Percentiles rank a stretch among this genome's conserved stretches.
These are phyloP conservation scores for Euphrasia arctica DNA, from an alignment of 305 asterid species.

Conservation along the genomic window DNA sequence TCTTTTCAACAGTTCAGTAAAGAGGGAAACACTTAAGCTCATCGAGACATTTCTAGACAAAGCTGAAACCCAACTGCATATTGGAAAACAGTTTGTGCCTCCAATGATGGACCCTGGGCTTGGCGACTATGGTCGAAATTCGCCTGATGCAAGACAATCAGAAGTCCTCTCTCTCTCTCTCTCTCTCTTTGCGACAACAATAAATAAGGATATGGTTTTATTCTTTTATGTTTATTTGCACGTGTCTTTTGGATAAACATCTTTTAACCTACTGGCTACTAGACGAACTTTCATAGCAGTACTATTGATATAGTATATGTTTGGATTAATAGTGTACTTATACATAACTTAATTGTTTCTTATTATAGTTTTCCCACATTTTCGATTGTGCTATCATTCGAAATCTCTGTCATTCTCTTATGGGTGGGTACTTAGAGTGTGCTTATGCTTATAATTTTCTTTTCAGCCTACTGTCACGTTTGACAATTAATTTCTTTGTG, in stretches of 20 bases:
- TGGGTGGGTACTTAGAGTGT: slow-evolving; percentile 1
- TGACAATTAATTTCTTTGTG: slow-evolving; percentile 11
- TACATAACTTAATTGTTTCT: slow-evolving; percentile 11
- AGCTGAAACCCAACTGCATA: slow-evolving; percentile 79
- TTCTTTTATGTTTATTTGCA: slow-evolving; percentile 4
- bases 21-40: slow-evolving; percentile 90
- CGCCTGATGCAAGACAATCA: slow-evolving; percentile 96
- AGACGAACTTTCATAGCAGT: slow-evolving; percentile 2
- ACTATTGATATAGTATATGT: slow-evolving; percentile 9
- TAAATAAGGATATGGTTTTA: slow-evolving; percentile 59
- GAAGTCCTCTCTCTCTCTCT: slow-evolving; percentile 92
- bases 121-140: slow-evolving; percentile 84
- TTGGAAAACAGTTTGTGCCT: slow-evolving; percentile 83
- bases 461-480: slow-evolving; percentile 8
- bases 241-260: slow-evolving; percentile 16
- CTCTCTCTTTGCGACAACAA: slow-evolving; percentile 84
- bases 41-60: slow-evolving; percentile 87
- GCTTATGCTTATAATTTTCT: slow-evolving; percentile 8
- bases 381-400: slow-evolving; percentile 15
- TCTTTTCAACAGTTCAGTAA: slow-evolving; percentile 67
- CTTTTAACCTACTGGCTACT: not conserved
- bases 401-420: slow-evolving; percentile 6
- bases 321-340: not conserved
- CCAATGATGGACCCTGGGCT: slow-evolving; percentile 94
- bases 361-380: slow-evolving; percentile 1